Evolutionary conservation across 768 basidiomycete species (phyloP).

Genomic region (Hericium coralloides): DNA sequence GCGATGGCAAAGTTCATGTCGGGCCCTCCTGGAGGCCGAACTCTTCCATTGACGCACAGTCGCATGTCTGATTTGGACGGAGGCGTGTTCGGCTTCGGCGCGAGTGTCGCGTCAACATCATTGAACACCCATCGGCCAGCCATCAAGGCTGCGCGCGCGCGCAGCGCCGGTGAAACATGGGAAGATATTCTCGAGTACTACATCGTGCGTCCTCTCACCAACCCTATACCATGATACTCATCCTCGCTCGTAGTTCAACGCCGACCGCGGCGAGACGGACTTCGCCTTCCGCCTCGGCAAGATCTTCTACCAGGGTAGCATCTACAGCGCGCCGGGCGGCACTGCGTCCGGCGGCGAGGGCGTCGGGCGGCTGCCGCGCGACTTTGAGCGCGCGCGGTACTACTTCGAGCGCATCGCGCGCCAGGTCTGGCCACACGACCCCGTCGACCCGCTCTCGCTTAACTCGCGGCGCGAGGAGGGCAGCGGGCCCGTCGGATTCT

Average conservation of each 20-base stretch:
- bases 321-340: constrained; percentile 74
- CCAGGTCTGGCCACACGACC: constrained; percentile 82
- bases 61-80: constrained; percentile 84
- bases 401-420: constrained; percentile 86
- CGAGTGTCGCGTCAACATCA: constrained; percentile 88
- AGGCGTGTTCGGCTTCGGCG: constrained; percentile 91
- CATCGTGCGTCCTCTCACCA: constrained; percentile 38
- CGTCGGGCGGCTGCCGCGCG: constrained; percentile 80
- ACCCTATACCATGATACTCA: background rate
- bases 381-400: constrained; percentile 63
- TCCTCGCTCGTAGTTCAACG: constrained; percentile 63
- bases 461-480: constrained; percentile 18
- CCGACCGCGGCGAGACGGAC: constrained; percentile 82
- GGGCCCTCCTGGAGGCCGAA: constrained; percentile 87
- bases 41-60: constrained; percentile 73
- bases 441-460: constrained; percentile 41
- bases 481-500: constrained; percentile 36
- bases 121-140: constrained; percentile 61
- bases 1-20: constrained; percentile 75
- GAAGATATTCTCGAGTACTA: constrained; percentile 90
- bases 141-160: constrained; percentile 75
- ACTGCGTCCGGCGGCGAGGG: constrained; percentile 84
- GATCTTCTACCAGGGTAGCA: constrained; percentile 93
- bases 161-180: constrained; percentile 89
- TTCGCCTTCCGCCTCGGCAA: constrained; percentile 92